Evolutionary conservation across 2,329 filamentous ascomycete species (phyloP), one percentile per base, ranked within the genome.

Genomic region (Fusarium proliferatum): DNA sequence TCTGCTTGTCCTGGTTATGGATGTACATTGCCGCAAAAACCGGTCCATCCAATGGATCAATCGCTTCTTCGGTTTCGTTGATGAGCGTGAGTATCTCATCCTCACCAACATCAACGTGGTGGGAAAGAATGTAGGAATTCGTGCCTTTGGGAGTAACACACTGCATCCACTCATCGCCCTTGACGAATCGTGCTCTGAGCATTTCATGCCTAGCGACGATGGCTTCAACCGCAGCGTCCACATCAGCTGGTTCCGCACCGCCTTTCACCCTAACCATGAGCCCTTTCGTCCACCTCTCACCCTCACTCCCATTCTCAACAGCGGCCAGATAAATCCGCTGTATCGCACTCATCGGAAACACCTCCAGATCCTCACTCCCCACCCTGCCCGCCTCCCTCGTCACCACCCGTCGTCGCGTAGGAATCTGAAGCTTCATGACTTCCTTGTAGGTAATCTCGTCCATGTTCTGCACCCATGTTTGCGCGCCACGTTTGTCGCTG

Each of bases 391-490:
- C 61, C 30, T 30, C 51, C 48, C 36, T 48, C 33, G n/a, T 65
- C 61, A 42, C 82, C 75, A 30, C 82, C 80, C 13, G 68, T 48
- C 69, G 65, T 82, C 72, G 61, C 0, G 86, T 72, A 80, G 80
- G 74, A 34, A 87, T 80, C 53, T 84, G 83, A 43, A 87, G 78
- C 53, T 81, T 82, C 78, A 86, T 81, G 46, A 88, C 84, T 53
- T 84, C 84, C 46, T 83, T 81, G 71, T 87, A 84, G 30, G 82
- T 71, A 34, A 84, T 81, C 59, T 87, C 83, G 67, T 86, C 86
- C 52, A 86, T 83, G 69, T 88, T 88, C 77, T 88, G 86, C 33
- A 85, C 84, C 87, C 87, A 89, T 7, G 85, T 87, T 65, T 87
- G 86, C 48, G 89, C 73, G 63, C 81, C 82, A 38, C 86, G 81